Conservation (phyloP, 345 rosid species). For the Populus ilicifolia region DNA sequence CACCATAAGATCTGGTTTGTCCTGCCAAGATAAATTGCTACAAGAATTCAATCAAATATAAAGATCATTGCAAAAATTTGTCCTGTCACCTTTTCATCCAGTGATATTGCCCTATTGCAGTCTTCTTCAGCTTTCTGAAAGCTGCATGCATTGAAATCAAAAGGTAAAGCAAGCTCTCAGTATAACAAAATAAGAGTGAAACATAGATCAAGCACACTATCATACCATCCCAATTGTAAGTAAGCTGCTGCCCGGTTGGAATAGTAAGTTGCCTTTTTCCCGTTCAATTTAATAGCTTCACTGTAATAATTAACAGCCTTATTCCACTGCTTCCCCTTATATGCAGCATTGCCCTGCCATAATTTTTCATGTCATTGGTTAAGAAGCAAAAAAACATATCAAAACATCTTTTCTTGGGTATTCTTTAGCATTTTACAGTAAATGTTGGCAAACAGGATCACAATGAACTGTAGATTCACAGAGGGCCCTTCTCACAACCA, state of each 20-base stretch:
- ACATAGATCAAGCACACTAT: background rate
- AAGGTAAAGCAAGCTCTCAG: background rate
- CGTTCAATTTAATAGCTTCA: slow-evolving; percentile 84
- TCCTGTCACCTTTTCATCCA: slow-evolving; percentile 69
- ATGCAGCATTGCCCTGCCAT: slow-evolving; percentile 88
- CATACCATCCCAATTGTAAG: slow-evolving; percentile 73
- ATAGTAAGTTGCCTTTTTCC: slow-evolving; percentile 62
- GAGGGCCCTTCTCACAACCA: too few relatives aligned
- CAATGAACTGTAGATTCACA: too few relatives aligned
- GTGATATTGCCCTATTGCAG: slow-evolving; percentile 65
- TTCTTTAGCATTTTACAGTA: background rate
- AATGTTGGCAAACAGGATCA: background rate
- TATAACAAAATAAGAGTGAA: background rate
- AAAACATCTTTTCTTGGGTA: background rate
- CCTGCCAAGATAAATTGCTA: background rate
- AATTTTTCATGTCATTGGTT: slow-evolving; percentile 12
- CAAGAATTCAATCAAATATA: background rate
- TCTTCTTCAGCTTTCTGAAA: slow-evolving; percentile 90
- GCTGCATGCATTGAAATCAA: slow-evolving; percentile 38
- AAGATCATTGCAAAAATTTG: background rate
- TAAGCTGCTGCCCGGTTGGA: slow-evolving; percentile 87
- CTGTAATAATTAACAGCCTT: slow-evolving; percentile 73
- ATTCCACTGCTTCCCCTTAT: slow-evolving; percentile 75
- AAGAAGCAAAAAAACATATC: background rate
- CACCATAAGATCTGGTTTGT: too few relatives aligned